Evolutionary conservation across 306 rosid genomes (phyloP), one percentile per base, ranked within the genome.

Genomic region (Canavalia gladiata): DNA sequence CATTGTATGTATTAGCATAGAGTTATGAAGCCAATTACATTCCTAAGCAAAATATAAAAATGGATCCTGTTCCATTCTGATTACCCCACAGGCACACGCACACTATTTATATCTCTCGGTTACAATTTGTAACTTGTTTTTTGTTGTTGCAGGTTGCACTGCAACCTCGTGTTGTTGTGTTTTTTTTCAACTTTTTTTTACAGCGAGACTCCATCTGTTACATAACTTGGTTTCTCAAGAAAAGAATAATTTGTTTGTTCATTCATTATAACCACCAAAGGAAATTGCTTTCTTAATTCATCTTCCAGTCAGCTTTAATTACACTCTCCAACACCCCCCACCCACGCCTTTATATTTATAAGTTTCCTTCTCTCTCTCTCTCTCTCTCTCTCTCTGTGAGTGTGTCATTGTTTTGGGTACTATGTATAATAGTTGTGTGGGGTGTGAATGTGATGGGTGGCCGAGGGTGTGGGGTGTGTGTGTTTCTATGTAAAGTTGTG

Each of bases 231-330:
- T 82, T 73, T 83, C 42, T 79, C 86, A 87, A 84, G 91, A 60
- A 89, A 89, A 84, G 87, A 84, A 89, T 87, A 89, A 76, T 5
- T 42, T 34, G 10, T 81, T 88, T 41, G 6, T 45, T 46, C 1
- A 4, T 68, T 45, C 51, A 65, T 55, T 69, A 1, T 46, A 45
- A 78, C 37, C 81, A 70, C 71, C 71, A 62, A 83, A 74, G 63
- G 1, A 56, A 64, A 28, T 54, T 31, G 4, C 70, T 47, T 51
- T 75, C 85, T 56, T 63, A 8, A 68, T 84, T 60, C 49, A 28
- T 31, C 73, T 55, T 30, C 29, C 73, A 28, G 2, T n/a, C 73
- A 28, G 2, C 37, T 42, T 83, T 85, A 81, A 64, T 76, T 51
- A 64, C 80, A 64, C 77, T 33, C 83, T 31, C 75, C 81, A 64